Base-by-base conservation (phyloP, 2,329 filamentous ascomycete genomes). In the Neofusicoccum umdonicola region DNA sequence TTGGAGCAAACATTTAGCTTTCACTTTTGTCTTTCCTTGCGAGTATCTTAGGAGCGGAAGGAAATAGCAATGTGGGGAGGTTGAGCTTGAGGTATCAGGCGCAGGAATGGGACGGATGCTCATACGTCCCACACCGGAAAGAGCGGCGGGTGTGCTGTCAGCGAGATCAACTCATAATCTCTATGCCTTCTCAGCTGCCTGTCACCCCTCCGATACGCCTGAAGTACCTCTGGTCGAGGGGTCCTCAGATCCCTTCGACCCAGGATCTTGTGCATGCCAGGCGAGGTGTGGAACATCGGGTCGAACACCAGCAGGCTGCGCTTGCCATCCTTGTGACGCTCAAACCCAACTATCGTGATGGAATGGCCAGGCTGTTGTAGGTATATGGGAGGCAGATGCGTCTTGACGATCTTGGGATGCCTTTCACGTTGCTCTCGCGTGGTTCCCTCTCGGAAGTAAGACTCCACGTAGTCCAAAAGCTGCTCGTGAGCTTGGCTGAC, bases 361-460 rank as follows among this genome's bases (percentile, higher is more conserved):
- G 93, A 97, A 75, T 98, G 94, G 2, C 93, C 92, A 84, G 88
- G 87, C 70, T 95, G 91, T 74, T 98, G 94, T 67, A 97, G 88
- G 77, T 97, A 98, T 45, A 98, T 88, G 0, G 95, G 93, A 44
- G 94, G 88, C 7, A 94, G 80, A 13, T 82, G 77, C 0, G 94
- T 97, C 62, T 83, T 79, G 61, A 87, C 83, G n/a, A 97, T 85
- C 71, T 88, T 91, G 5, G 74, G 75, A 35, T 70, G 41, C 17
- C 37, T 22, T 13, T 84, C 80, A 6, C 19, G 54, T 22, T 61
- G 47, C 39, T 60, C 27, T 15, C n/a, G 15, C 12, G 56, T 37
- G 11, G 17, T 35, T 9, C 56, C 56, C 31, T 45, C 56, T 66
- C 84, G 77, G 71, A 97, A 97, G 73, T 97, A 97, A 1, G 80